These are phyloP conservation scores for Brassica balearica DNA, from an alignment of 441 rosid species.

Conservation along the genomic window DNA sequence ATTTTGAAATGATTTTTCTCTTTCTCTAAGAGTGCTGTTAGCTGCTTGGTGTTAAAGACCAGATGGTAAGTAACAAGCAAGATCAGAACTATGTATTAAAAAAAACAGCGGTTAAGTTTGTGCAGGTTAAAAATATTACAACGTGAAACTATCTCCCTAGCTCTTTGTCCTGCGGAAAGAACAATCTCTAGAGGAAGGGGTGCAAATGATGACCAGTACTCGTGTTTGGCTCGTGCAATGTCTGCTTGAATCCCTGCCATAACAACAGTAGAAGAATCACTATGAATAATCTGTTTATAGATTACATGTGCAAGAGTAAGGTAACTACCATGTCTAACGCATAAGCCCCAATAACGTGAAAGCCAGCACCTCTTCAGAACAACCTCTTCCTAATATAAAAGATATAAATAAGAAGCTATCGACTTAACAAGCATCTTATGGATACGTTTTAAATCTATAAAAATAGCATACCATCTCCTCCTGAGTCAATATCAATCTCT, in stretches of 20 bases:
- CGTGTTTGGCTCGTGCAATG: conserved; percentile 70
- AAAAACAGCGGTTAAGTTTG: background rate
- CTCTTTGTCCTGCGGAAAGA: conserved; percentile 78
- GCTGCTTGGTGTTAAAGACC: conserved; percentile 47
- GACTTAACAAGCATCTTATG: conserved; percentile 24
- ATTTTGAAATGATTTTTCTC: conserved; percentile 51
- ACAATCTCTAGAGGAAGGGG: conserved; percentile 88
- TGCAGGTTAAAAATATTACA: conserved; percentile 46
- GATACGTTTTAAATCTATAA: too few relatives aligned
- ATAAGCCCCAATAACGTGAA: conserved; percentile 89
- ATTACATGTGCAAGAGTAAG: conserved; percentile 15
- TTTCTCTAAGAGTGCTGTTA: conserved; percentile 53
- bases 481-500: conserved; percentile 87
- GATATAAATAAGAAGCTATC: conserved; percentile 53
- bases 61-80: conserved; percentile 18
- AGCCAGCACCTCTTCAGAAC: conserved; percentile 98
- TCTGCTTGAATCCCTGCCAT: conserved; percentile 79
- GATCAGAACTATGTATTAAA: background rate
- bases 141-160: conserved; percentile 52
- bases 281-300: background rate
- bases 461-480: conserved; percentile 81
- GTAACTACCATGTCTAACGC: conserved; percentile 65
- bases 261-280: conserved; percentile 22
- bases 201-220: conserved; percentile 92
- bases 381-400: conserved; percentile 83